Evolutionary conservation across 768 basidiomycete genomes (phyloP).

Genomic region (Serendipita sp.): DNA sequence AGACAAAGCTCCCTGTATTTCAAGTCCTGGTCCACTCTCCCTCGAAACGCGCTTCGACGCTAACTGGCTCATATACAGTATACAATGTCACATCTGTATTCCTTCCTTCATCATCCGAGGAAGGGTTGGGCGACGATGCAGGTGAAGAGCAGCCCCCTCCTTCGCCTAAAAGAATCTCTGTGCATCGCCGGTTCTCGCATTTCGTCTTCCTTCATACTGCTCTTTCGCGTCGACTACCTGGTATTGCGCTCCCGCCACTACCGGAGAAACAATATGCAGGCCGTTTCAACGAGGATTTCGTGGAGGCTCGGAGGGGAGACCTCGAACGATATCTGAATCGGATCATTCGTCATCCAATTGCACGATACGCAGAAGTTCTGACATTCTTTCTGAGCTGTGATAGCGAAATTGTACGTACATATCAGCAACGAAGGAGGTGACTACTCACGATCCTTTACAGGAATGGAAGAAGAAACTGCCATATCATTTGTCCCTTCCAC

Average conservation of each 20-base stretch:
- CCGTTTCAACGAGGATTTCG: slow-evolving; percentile 63
- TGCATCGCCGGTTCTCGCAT: slow-evolving; percentile 71
- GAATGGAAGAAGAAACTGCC: slow-evolving; percentile 57
- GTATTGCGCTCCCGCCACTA: slow-evolving; percentile 62
- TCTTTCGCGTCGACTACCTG: slow-evolving; percentile 50
- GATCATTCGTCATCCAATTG: slow-evolving; percentile 59
- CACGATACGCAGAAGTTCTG: slow-evolving; percentile 62
- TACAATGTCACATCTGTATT: slow-evolving; percentile 71
- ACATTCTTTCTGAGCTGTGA: slow-evolving; percentile 70
- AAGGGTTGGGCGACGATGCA: slow-evolving; percentile 13
- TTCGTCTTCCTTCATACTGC: slow-evolving; percentile 66
- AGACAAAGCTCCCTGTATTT: slow-evolving; percentile 55
- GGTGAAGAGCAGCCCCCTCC: slow-evolving; percentile 14
- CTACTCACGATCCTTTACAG: slow-evolving; percentile 22
- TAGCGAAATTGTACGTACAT: slow-evolving; percentile 45
- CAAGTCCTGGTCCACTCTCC: slow-evolving; percentile 66
- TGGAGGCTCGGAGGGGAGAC: slow-evolving; percentile 68
- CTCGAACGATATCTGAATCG: slow-evolving; percentile 62
- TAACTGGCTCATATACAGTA: slow-evolving; percentile 57
- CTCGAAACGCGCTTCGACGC: slow-evolving; percentile 48
- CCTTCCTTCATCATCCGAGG: slow-evolving; percentile 16
- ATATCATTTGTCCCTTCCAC: slow-evolving; percentile 40
- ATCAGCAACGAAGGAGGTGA: not conserved
- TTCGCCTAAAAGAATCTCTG: slow-evolving; percentile 45
- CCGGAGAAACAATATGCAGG: slow-evolving; percentile 79